Evolutionary conservation across 2,329 filamentous ascomycete genomes (phyloP).

Genomic region (Verticillium klebahnii): DNA sequence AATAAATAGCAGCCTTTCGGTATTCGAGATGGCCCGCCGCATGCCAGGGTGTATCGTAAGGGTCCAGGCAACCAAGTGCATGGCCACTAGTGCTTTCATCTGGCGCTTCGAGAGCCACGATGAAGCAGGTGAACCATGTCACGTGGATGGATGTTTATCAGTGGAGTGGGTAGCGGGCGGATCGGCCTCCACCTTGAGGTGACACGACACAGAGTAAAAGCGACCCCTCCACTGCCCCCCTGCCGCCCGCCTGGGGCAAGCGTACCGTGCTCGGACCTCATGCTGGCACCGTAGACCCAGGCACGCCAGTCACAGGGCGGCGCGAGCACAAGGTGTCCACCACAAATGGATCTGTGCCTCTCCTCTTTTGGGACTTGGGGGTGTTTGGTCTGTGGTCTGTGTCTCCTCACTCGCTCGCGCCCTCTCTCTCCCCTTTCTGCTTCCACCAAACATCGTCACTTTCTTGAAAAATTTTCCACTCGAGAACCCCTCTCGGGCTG

Average conservation of each 20-base stretch:
- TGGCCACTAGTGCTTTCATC: too few species aligned
- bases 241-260: not conserved
- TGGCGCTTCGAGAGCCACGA: too few species aligned
- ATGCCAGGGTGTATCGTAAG: too few species aligned
- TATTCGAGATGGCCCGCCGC: too few species aligned
- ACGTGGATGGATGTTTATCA: too few species aligned
- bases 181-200: too few species aligned
- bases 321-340: not conserved
- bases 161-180: too few species aligned
- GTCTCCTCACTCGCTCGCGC: not conserved
- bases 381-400: not conserved
- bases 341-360: not conserved
- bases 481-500: conserved; percentile 16
- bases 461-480: conserved; percentile 13
- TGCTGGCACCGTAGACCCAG: too few species aligned
- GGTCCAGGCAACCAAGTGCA: too few species aligned
- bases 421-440: conserved; percentile 4
- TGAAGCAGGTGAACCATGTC: too few species aligned
- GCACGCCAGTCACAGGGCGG: not conserved
- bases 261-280: not conserved
- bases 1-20: too few species aligned
- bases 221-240: not conserved
- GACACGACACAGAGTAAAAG: too few species aligned
- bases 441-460: conserved; percentile 13
- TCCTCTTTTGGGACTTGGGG: not conserved